Evolutionary conservation across 2,329 filamentous ascomycete species (phyloP), one percentile per base, ranked within the genome.

Genomic region (Tolypocladium inflatum): DNA sequence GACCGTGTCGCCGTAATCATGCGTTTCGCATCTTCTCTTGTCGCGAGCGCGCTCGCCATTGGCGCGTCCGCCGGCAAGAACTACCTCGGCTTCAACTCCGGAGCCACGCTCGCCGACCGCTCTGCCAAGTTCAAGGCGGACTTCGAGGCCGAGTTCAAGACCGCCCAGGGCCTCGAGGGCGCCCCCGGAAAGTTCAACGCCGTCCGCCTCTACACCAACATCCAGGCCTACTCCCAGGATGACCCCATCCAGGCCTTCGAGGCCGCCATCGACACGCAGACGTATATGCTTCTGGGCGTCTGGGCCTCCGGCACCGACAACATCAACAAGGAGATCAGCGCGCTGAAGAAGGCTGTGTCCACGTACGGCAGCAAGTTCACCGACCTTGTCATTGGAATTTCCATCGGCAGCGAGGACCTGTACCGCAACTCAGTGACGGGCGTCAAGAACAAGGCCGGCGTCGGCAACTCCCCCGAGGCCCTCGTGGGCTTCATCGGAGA

Each of bases 181-280:
- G 63, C 80, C 33, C 80, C 81, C 11, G 80, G 80, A 59, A 73
- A 72, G 63, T 85, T 85, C 75, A 81, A 78, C 65, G 75, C 80
- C 59, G 79, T 84, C 63, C 82, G 85, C 56, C 76, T 87, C 38
- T 88, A 89, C 78, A 89, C 87, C 69, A 85, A 83, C 76, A 83
- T 86, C 68, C 80, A 83, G 71, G 80, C 79, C 67, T 76, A 83
- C 72, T 77, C 86, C 68, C 81, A 89, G 76, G 81, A 83, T 65
- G 88, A 93, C 72, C 91, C 91, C 56, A 78, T 96, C 68, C 78
- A 90, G 77, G 91, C 91, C 48, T 83, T 93, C 74, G 89, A 90
- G 74, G 86, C 86, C 41, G 85, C 86, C 65, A 76, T 86, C 52
- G 74, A 78, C 59, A 84, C 83, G 61, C 76, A 84, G 50, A 84